Percentiles rank a stretch among this genome's conserved stretches.
These are phyloP conservation scores for Saccharomycopsis synnaedendra DNA, from an alignment of 805 yeast species.

Conservation along the genomic window DNA sequence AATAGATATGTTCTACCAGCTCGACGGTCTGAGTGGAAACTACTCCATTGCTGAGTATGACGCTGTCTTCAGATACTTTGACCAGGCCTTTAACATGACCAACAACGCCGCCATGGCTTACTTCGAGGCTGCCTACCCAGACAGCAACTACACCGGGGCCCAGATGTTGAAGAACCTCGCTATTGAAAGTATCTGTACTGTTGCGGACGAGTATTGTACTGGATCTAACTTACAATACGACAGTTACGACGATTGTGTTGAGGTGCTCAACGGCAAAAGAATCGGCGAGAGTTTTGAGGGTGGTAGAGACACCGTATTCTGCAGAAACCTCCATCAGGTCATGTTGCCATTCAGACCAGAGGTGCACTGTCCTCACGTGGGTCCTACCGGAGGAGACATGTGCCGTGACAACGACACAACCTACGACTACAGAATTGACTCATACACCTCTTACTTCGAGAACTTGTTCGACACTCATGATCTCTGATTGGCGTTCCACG, in stretches of 20 bases:
- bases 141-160: constrained; percentile 1
- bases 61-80: constrained; percentile 17
- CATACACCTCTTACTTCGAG: constrained; percentile 8
- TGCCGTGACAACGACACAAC: constrained; percentile 18
- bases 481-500: too few species aligned
- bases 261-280: constrained; percentile 11
- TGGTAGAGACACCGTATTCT: constrained; percentile 20
- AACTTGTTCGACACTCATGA: constrained; percentile 1
- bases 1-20: constrained; percentile 13
- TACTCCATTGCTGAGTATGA: constrained; percentile 17
- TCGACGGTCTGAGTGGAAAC: constrained; percentile 10
- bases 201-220: constrained; percentile 17
- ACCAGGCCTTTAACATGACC: constrained; percentile 13
- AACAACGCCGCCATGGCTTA: constrained; percentile 8
- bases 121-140: constrained; percentile 2
- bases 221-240: constrained; percentile 17
- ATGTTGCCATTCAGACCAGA: constrained; percentile 19
- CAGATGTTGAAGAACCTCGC: constrained; percentile 9
- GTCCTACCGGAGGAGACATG: constrained; percentile 21
- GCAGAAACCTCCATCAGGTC: constrained; percentile 20
- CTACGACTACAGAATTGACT: constrained; percentile 7
- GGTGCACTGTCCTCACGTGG: constrained; percentile 21
- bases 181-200: constrained; percentile 17
- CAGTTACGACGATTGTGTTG: constrained; percentile 15
- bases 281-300: constrained; percentile 20